Conservation (phyloP, 805 yeast species). For the Tetrapisispora taiwanensis region DNA sequence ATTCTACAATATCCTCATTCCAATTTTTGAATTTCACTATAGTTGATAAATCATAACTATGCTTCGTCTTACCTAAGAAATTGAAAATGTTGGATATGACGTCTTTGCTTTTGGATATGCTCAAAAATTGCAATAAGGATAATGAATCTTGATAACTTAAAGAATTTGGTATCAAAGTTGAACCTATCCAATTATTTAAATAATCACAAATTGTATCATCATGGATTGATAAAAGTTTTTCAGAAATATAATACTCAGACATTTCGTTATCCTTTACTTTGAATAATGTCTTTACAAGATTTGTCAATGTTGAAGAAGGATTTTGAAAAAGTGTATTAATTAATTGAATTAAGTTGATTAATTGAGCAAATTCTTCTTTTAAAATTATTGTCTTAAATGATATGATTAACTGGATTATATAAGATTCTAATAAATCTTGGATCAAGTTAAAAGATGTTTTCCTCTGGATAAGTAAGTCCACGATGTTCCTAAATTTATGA, state of each 20-base stretch:
- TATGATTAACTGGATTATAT: background rate
- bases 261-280: slow-evolving; percentile 4
- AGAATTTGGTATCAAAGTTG: slow-evolving; percentile 14
- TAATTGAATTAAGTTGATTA: background rate
- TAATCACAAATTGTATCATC: slow-evolving; percentile 9
- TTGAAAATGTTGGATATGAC: slow-evolving; percentile 14
- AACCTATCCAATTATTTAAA: slow-evolving; percentile 18
- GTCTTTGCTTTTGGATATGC: background rate
- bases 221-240: slow-evolving; percentile 8
- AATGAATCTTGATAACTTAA: slow-evolving; percentile 2
- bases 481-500: background rate
- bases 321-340: background rate
- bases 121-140: background rate
- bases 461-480: no score
- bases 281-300: slow-evolving; percentile 10
- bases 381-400: background rate
- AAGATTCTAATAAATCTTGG: background rate
- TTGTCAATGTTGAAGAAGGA: slow-evolving; percentile 2
- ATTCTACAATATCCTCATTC: slow-evolving; percentile 7
- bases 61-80: slow-evolving; percentile 6
- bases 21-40: slow-evolving; percentile 8
- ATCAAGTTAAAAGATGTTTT: no score
- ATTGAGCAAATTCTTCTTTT: background rate
- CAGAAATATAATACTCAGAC: slow-evolving; percentile 11
- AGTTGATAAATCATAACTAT: slow-evolving; percentile 5